Evolutionary conservation across 2,329 filamentous ascomycete genomes (phyloP), one percentile per base, ranked within the genome.

Genomic region (Colletotrichum costaricense): DNA sequence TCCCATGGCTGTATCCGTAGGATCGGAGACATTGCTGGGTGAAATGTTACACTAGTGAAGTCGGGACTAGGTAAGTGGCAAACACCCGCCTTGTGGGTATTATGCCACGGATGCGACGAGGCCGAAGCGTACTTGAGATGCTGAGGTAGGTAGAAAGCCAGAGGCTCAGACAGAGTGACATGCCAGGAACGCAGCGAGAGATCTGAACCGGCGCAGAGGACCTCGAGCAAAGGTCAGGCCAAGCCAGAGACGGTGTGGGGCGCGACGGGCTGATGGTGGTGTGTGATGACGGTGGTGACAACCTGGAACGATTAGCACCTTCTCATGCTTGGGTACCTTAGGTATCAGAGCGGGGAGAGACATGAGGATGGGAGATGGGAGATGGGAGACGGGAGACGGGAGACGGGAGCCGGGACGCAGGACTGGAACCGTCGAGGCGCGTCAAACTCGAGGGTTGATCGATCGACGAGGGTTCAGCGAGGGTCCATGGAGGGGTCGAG

Each of bases 161-260:
- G 56, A 59, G 57, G 24, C 19, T 14, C 11, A 59, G 56, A 22
- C 22, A 8, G 7, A 46, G 38, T 19, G 22, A n/a, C 8, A 14
- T n/a, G 16, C 28, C 28, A 52, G 60, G n/a, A 60, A 46, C 54
- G 54, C 4, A 33, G 5, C 11, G 38, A 22, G 19, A 54, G 30
- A 66, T 35, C 35, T 22, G n/a, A 16, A 16, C 26, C 16, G 38
- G 38, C 16, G 38, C 14, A 19, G 38, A 42, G 38, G 38, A 11
- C 12, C 11, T 35, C 33, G 33, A 35, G 33, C 38, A 42, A 42
- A 42, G 16, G 14, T 35, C 38, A 42, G 38, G 5, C 38, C 59
- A 63, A 38, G 42, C 52, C 38, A 14, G 38, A 55, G 59, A 57
- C 30, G 69, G 38, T 57, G 68, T 57, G 66, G 59, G 54, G 59